A percentile compares a stretch with the other conserved stretches of the same genome.
These are phyloP conservation scores for Blastocystis sp. DNA, from an alignment of 352 stramenopile genomes.

Conservation along the genomic window DNA sequence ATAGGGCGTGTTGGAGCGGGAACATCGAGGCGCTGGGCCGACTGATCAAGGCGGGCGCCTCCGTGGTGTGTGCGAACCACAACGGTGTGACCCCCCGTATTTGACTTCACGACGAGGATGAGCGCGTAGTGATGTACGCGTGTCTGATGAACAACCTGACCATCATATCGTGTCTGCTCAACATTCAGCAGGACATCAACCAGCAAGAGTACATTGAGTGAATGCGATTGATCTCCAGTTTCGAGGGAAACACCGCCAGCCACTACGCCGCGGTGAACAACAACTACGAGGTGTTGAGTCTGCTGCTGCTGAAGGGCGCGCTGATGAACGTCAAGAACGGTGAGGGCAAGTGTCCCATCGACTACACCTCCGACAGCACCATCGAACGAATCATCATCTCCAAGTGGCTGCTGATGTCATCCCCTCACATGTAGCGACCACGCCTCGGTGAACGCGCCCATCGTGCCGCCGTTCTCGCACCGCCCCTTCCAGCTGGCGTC, in stretches of 20 bases:
- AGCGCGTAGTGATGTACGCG: conserved; percentile 57
- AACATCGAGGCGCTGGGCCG: conserved; percentile 6
- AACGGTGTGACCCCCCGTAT: conserved; percentile 50
- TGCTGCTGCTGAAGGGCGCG: background rate
- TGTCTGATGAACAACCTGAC: background rate
- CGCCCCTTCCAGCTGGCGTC: conserved; percentile 21
- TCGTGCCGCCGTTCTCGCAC: background rate
- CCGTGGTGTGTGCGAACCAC: conserved; percentile 3
- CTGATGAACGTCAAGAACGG: conserved; percentile 2
- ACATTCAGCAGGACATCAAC: conserved; percentile 11
- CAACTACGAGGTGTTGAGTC: conserved; percentile 1
- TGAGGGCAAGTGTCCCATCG: conserved; percentile 16
- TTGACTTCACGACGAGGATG: background rate
- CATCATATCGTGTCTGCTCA: conserved; percentile 19
- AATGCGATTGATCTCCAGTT: background rate
- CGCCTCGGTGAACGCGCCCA: background rate
- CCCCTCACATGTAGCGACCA: background rate
- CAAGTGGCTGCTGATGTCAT: background rate
- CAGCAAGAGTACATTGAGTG: conserved; percentile 6
- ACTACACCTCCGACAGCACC: conserved; percentile 15
- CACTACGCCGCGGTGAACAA: conserved; percentile 31
- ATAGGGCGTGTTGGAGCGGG: conserved; percentile 50
- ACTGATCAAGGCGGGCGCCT: conserved; percentile 1
- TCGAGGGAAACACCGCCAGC: conserved; percentile 41
- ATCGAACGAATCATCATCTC: conserved; percentile 17